A percentile compares a stretch with the other conserved stretches of the same genome.
Conservation (phyloP, 108 stramenopile genomes). For the Cyclostephanos invisitatus region DNA sequence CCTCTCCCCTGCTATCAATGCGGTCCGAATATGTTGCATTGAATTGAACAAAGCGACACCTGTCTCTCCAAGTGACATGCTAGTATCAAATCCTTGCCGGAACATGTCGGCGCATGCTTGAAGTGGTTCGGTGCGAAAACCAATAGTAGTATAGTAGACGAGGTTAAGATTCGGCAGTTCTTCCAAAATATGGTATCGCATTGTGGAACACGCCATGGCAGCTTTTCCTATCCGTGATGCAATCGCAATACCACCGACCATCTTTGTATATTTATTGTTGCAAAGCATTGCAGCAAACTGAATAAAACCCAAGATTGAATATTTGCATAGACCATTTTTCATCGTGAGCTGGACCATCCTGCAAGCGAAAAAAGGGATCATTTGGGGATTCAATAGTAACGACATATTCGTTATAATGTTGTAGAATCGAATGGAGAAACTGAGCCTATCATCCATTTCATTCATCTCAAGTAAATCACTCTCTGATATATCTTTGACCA, state of each 20-base stretch:
- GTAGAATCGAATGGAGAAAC: conserved; percentile 27
- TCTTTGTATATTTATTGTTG: background rate
- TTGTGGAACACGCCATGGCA: conserved; percentile 8
- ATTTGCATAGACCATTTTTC: conserved; percentile 33
- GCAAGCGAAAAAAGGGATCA: conserved; percentile 17
- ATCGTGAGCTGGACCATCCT: conserved; percentile 32
- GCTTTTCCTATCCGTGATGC: conserved; percentile 26
- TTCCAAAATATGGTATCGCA: background rate
- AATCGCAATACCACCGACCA: background rate
- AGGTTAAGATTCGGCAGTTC: conserved; percentile 7
- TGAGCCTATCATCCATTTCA: conserved; percentile 11
- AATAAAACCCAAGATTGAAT: conserved; percentile 18
- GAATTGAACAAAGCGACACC: conserved; percentile 20
- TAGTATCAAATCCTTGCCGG: background rate
- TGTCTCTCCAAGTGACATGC: conserved; percentile 13
- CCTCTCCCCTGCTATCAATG: conserved; percentile 21
- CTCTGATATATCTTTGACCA: too few relatives aligned
- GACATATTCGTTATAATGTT: background rate
- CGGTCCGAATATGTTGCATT: background rate
- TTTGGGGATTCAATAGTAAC: conserved; percentile 14
- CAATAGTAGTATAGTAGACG: conserved; percentile 15
- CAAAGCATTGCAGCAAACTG: conserved; percentile 16
- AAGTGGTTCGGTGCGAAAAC: conserved; percentile 18
- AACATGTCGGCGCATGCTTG: conserved; percentile 30
- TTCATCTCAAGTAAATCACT: too few relatives aligned